Base-by-base conservation (phyloP, 2,329 filamentous ascomycete genomes). In the Atkinsonella hypoxylon region DNA sequence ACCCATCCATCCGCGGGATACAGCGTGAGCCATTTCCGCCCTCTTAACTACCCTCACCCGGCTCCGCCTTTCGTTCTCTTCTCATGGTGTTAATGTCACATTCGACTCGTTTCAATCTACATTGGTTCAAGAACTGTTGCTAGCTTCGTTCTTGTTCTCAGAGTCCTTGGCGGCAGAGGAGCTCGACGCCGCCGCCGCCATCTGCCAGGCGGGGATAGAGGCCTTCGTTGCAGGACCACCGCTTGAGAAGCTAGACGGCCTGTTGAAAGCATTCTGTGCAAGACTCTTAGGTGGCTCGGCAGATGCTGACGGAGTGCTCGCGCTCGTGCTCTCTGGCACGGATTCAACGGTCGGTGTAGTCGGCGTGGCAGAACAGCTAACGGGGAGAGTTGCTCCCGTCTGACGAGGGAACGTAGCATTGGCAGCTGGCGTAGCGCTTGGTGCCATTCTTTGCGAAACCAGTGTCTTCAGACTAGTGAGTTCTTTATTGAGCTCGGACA, bases 381-480 rank as follows among this genome's bases (percentile, higher is more conserved):
- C 9, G 30, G 40, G 22, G 32, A 48, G 32, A 11, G 20, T 51
- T 13, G 36, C 39, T 30, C 50, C 52, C 6, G 32, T 18, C 43
- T 49, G 48, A 10, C 50, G 50, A 18, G 38, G 2, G 47, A 57
- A 60, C 53, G 52, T 57, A 45, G 45, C 47, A 34, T 49, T 49
- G 9, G 58, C 48, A 31, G 63, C 48, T 8, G 63, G 53, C 9
- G 66, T 59, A 20, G 61, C 54, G 50, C 54, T 54, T 11, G 70
- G 60, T 49, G 68, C 73, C 75, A 83, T 77, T 53, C 81, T 70
- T 65, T 83, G 79, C 42, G 75, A 72, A 60, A 98, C 81, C 49
- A 98, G 74, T 2, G 87, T 87, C 77, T 96, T 97, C 60, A 98
- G 72, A 64, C 90, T 96, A 73, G 87, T 89, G 60, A 98, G 75